phyloP scores from a whole-genome alignment of 1,284 basidiomycete species.

The Boletus nobilissimus region DNA sequence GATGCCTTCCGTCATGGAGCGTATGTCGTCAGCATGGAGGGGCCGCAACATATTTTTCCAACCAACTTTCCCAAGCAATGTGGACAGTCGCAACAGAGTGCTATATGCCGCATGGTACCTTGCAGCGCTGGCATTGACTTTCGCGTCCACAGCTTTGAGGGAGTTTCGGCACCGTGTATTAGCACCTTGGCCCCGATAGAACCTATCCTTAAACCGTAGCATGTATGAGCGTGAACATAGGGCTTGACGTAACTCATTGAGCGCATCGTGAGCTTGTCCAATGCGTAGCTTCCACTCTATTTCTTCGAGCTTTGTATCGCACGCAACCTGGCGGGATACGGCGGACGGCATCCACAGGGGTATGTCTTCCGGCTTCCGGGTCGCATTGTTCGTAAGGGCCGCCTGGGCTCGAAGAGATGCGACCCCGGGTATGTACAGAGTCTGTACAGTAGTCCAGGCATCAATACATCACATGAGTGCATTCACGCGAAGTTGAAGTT shows the following conservation, averaged over 20 bases:
- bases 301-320: not conserved
- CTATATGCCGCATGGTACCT: not conserved
- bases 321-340: not conserved
- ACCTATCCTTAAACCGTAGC: not conserved
- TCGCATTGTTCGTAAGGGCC: not conserved
- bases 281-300: not conserved
- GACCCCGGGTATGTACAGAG: conserved; percentile 20
- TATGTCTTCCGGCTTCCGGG: not conserved
- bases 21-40: not conserved
- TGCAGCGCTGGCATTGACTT: not conserved
- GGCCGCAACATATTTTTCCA: not conserved
- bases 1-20: not conserved
- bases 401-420: not conserved
- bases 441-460: conserved; percentile 19
- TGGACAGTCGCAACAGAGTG: not conserved
- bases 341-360: not conserved
- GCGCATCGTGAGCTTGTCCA: not conserved
- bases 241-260: not conserved
- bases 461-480: not conserved
- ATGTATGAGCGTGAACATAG: not conserved
- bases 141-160: not conserved
- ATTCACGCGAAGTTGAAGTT: conserved; percentile 8
- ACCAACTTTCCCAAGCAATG: not conserved
- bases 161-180: not conserved
- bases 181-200: not conserved